Base-by-base conservation (phyloP, 192 early-diverging fungal genomes). In the Coemansia asiatica region DNA sequence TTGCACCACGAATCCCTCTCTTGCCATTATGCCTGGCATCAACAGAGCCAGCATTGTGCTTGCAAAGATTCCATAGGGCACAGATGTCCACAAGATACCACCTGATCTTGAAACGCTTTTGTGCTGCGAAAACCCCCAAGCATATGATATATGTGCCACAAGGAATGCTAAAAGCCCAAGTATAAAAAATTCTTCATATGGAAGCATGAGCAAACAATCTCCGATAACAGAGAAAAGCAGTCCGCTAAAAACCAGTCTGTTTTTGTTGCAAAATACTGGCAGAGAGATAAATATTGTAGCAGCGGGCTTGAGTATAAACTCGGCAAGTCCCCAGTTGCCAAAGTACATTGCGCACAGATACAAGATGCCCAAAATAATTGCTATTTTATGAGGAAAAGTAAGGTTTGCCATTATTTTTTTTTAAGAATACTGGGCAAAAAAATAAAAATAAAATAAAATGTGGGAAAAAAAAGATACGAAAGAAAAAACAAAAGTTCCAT, bases 131-230 rank as follows among this genome's bases (percentile, higher is more conserved):
- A 81, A 81, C 23, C 67, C 67, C 16, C 16, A 49, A 0, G 46
- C 56, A 29, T 81, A 81, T 2, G 70, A 29, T 21, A 76, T 36
- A 46, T 81, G 79, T 12, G 79, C 79, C 3, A 56, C 55, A 2
- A 81, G 70, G 21, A 81, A 81, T 4, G 79, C 72, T 0, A 76
- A 36, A 0, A 81, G 60, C 1, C 79, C 79, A 2, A 67, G 67
- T 21, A 81, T 48, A 68, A 81, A 81, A 60, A 66, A 70, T 4
- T 64, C 55, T 0, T 81, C 67, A 22, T 13, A 50, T 0, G 79
- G 79, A 4, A 76, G 10, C 70, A 81, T 75, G 9, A 81, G 61
- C 18, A 72, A 65, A 6, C 56, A 33, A 31, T 81, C 79, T 31
- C 79, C 79, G 2, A 76, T 44, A 0, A 74, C 36, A 1, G 79